Percentiles rank a stretch among this genome's conserved stretches.
Evolutionary conservation across 495 filamentous ascomycete genomes (phyloP).

Genomic region (Talaromyces wortmannii): DNA sequence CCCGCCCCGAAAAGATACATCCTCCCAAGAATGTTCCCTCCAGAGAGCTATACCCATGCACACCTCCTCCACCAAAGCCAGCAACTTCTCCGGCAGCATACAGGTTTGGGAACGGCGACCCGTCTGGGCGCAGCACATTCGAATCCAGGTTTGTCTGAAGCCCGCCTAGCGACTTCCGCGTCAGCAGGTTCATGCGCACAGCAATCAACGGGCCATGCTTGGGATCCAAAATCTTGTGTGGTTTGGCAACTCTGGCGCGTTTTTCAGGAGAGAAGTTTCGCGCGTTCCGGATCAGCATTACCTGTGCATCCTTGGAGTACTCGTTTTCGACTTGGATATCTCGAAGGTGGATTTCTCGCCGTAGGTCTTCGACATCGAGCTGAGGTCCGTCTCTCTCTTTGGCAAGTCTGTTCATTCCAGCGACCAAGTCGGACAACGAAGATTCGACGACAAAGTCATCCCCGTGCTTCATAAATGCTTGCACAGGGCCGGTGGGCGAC

Average conservation of each 20-base stretch:
- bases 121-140: conserved; percentile 36
- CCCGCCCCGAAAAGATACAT: conserved; percentile 44
- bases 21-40: conserved; percentile 44
- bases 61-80: conserved; percentile 46
- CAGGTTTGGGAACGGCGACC: conserved; percentile 33
- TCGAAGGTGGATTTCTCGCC: conserved; percentile 32
- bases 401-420: conserved; percentile 42
- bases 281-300: conserved; percentile 43
- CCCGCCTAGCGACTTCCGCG: conserved; percentile 44
- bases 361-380: conserved; percentile 27
- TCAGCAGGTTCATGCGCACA: conserved; percentile 43
- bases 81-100: conserved; percentile 48
- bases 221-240: conserved; percentile 37
- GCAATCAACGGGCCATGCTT: conserved; percentile 39
- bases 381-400: conserved; percentile 20
- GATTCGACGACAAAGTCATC: conserved; percentile 41
- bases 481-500: conserved; percentile 33
- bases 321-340: conserved; percentile 39
- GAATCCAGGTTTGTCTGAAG: conserved; percentile 42
- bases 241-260: conserved; percentile 31
- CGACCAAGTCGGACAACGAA: conserved; percentile 36
- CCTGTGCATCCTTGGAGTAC: conserved; percentile 46
- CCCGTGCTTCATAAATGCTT: conserved; percentile 42
- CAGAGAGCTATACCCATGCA: conserved; percentile 43
- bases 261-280: conserved; percentile 40